phyloP scores from a whole-genome alignment of 2,329 filamentous ascomycete species.

The Clonostachys chloroleuca region DNA sequence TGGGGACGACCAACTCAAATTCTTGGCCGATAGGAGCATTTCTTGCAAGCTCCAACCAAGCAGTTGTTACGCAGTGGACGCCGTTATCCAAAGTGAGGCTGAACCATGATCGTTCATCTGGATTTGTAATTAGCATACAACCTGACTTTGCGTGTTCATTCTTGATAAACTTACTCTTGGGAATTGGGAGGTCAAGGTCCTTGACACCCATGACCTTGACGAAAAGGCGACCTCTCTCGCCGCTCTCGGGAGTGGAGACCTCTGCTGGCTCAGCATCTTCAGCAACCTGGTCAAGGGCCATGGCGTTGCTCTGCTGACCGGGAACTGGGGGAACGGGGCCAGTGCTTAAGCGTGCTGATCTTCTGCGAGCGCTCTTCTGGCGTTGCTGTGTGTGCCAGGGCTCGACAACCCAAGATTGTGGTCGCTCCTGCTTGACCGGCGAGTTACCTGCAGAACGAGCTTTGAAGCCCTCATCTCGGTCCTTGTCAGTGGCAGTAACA shows the following conservation, averaged over 20 bases:
- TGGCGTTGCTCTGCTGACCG: constrained; percentile 78
- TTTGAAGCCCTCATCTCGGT: constrained; percentile 49
- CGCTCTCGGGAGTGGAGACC: constrained; percentile 65
- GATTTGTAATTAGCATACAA: constrained; percentile 13
- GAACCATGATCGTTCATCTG: constrained; percentile 89
- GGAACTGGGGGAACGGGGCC: constrained; percentile 79
- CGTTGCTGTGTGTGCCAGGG: constrained; percentile 87
- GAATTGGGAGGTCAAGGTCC: constrained; percentile 86
- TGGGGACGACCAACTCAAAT: constrained; percentile 94
- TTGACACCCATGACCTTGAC: constrained; percentile 99
- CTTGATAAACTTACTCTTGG: constrained; percentile 65
- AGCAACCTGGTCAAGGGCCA: constrained; percentile 58
- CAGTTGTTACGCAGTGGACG: constrained; percentile 93
- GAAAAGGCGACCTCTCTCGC: constrained; percentile 86
- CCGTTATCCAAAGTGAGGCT: constrained; percentile 97
- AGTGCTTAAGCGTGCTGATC: constrained; percentile 16
- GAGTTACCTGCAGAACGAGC: constrained; percentile 63
- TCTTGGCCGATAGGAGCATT: constrained; percentile 96
- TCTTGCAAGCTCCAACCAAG: constrained; percentile 87
- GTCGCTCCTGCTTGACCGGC: constrained; percentile 70
- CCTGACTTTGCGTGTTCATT: neutral
- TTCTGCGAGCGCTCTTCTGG: constrained; percentile 58
- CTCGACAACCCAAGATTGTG: constrained; percentile 93
- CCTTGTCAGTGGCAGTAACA: constrained; percentile 83
- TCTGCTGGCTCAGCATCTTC: constrained; percentile 64